Evolutionary conservation across 306 rosid genomes (phyloP), one percentile per base, ranked within the genome.

Genomic region (Ormosia semicastrata): DNA sequence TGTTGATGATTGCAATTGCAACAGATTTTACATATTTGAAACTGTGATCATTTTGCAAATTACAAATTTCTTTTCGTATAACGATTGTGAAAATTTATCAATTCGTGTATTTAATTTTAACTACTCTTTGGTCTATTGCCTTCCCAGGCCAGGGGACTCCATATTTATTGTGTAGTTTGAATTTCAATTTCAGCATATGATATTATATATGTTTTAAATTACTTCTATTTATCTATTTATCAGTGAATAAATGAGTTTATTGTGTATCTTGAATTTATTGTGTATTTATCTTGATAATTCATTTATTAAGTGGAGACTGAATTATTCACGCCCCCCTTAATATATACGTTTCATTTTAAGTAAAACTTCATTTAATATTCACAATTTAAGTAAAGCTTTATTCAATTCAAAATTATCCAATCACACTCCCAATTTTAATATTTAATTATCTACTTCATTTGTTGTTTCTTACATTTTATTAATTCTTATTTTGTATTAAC

Each of bases 1-100:
- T 36, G 65, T 6, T 5, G 72, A 53, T 36, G n/a, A 46, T 46
- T 46, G 4, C 41, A 46, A 46, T 46, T 46, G 63, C 40, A n/a
- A 69, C 13, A 37, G 32, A 6, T 18, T 83, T 13, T 73, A 29
- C 56, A 64, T 7, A 73, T 52, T 62, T 62, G 75, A 75, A 58
- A 68, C 73, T 60, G 8, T 52, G 1, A 43, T 34, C 53, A 54
- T 65, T 47, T 54, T 52, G 46, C 60, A 64, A 34, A 57, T 66
- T 34, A 17, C 76, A 57, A 18, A 46, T 85, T 77, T 60, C 39
- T 71, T 82, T 66, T 58, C 10, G 63, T 4, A 41, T 17, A 34
- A 13, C 57, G 58, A 6, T 56, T 39, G 12, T 46, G 40, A 46
- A 32, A 66, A 34, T 50, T 77, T 66, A 33, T 56, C 37, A 17